Evolutionary conservation across 1,139 yeast species (phyloP), one percentile per base, ranked within the genome.

Genomic region (Suhomyces bokatorum): DNA sequence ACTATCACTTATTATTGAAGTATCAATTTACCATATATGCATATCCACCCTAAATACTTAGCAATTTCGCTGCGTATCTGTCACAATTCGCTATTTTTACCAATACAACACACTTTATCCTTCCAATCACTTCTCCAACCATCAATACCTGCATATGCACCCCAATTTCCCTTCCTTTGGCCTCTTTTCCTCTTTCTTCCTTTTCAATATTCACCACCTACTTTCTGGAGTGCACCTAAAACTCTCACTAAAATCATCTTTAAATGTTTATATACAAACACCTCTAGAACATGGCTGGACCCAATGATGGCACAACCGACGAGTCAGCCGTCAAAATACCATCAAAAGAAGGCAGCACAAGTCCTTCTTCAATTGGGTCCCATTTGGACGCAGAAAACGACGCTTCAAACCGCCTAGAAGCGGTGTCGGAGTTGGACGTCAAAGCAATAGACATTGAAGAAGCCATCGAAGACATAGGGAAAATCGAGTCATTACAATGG

Each of bases 371-470:
- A 8, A 12, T 24, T 2, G 29, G 14, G 11, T 20, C 15, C 7
- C 17, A 7, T 22, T 15, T 14, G 6, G 17, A 4, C 12, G 17
- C 30, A 7, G 13, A 14, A 8, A 34, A 22, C 2, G 17, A 34
- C 11, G 13, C n/a, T 3, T 17, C 14, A 22, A 22, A 24, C 7
- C n/a, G 17, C 16, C n/a, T 10, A 13, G 30, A 22, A 22, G n/a
- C 36, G 9, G 29, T 17, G 6, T 10, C 15, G 17, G 44, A 42
- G 22, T 29, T 42, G 32, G 44, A 37, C 28, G 24, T 42, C 11
- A 37, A 42, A 15, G 15, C 44, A 13, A 34, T 42, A 17, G 44
- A 42, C 24, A 42, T 42, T 20, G 45, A 43, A 35, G 46, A 35
- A 31, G 40, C 43, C 17, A 43, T 39, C 2, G 46, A 43, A 32